Evolutionary conservation across 2,329 filamentous ascomycete species (phyloP), one percentile per base, ranked within the genome.

Genomic region (Phaeophleospora eucalypticola): DNA sequence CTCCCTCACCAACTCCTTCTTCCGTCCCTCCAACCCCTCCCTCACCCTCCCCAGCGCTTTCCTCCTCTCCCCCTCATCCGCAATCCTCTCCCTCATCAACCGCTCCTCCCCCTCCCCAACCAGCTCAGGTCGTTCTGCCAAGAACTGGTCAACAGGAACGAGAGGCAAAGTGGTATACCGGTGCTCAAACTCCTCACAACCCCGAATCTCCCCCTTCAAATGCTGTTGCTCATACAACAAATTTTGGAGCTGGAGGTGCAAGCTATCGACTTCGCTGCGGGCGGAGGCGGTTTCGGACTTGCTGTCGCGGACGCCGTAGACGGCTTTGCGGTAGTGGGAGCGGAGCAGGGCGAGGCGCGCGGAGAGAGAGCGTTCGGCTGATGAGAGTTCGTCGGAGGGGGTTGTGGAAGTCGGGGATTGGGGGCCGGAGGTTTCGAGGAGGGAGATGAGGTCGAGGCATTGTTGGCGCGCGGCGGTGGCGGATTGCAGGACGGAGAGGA

Each of bases 161-260:
- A 98, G 76, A 4, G 91, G 90, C 3, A 98, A 79, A 51, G 87
- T 82, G 56, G 84, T 82, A 66, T 96, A 96, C 54, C 87, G 88
- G 71, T 98, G 91, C 89, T 95, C 87, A 60, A 94, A 96, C 42
- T 84, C 86, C 65, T 95, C 87, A 67, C 93, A 97, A 7, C 87
- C 89, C 0, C 81, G 75, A 51, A 98, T 97, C 70, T 98, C 93
- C 40, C 87, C 87, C 54, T 87, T 82, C 45, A 98, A 73, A 68
- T 96, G 89, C 45, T 88, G 78, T 71, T 97, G 90, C 68, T 98
- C 91, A 64, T 98, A 98, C 67, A 93, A 94, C 6, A 98, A 73
- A 63, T 98, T 98, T 69, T 97, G 91, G 45, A 98, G 77, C 63
- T 95, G 87, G 32, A 98, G 77, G 65, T 97, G 90, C 51, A 98